These are phyloP conservation scores for Telopea speciosissima DNA, from an alignment of 177 flowering plant genomes.

Conservation along the genomic window DNA sequence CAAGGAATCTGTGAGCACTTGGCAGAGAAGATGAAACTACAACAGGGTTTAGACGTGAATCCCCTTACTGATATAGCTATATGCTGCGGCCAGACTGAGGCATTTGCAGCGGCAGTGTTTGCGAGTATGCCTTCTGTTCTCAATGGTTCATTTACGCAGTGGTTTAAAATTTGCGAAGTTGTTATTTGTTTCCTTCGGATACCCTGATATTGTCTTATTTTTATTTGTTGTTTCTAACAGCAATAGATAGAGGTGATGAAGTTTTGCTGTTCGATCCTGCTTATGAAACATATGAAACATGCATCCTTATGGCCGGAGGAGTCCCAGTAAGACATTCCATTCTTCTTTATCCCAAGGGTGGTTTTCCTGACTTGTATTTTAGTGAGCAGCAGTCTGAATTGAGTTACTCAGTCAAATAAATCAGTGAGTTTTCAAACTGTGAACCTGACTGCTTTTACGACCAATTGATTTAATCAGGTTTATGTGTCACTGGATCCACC, in stretches of 20 bases:
- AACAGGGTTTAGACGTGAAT: constrained; percentile 48
- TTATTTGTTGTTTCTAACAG: constrained; percentile 24
- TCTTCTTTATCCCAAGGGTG: neutral
- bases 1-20: constrained; percentile 65
- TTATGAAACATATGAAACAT: constrained; percentile 68
- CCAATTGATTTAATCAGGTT: constrained; percentile 31
- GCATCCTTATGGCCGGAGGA: constrained; percentile 70
- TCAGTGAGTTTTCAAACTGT: neutral
- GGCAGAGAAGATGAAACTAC: constrained; percentile 41
- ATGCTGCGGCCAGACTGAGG: constrained; percentile 85
- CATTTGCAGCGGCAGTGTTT: constrained; percentile 74
- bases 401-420: neutral
- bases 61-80: constrained; percentile 61
- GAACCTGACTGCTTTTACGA: neutral
- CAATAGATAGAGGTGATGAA: constrained; percentile 69
- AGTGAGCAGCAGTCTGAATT: neutral
- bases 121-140: constrained; percentile 38
- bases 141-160: neutral
- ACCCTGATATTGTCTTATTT: neutral
- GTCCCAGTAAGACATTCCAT: constrained; percentile 54
- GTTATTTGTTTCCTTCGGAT: neutral
- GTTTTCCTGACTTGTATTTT: neutral
- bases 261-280: constrained; percentile 74
- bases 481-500: constrained; percentile 74
- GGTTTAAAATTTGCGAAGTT: neutral